Conservation (phyloP, 805 yeast species). For the Candida coleopterorum region DNA sequence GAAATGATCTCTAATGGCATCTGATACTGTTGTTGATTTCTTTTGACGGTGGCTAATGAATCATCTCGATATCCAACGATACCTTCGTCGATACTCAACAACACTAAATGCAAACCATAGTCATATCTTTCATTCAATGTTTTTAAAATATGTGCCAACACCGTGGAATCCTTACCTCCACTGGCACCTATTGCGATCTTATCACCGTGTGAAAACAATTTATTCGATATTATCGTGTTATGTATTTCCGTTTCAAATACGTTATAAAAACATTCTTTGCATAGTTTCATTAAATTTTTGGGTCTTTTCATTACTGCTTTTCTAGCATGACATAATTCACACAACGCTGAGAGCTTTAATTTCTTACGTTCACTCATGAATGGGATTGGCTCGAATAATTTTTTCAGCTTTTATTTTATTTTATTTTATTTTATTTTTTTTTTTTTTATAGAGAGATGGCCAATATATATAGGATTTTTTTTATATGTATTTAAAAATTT, state of each 20-base stretch:
- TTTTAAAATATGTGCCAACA: constrained; percentile 81
- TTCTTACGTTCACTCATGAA: constrained; percentile 13
- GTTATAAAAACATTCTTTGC: constrained; percentile 83
- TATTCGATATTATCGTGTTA: constrained; percentile 69
- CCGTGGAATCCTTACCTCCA: constrained; percentile 98
- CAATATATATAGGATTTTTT: not conserved
- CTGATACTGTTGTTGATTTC: constrained; percentile 83
- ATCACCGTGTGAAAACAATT: constrained; percentile 76
- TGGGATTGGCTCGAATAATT: not conserved
- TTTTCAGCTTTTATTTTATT: too few species aligned
- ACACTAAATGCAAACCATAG: constrained; percentile 80
- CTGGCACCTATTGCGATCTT: constrained; percentile 96
- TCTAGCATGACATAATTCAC: constrained; percentile 79
- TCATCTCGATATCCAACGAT: constrained; percentile 96
- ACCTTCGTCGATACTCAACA: constrained; percentile 92
- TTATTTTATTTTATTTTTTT: too few species aligned
- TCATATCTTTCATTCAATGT: constrained; percentile 81
- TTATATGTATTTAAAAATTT: constrained; percentile 2
- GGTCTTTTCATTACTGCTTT: constrained; percentile 91
- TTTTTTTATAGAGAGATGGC: not conserved
- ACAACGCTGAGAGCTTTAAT: constrained; percentile 43
- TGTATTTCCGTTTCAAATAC: constrained; percentile 96
- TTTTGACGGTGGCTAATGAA: constrained; percentile 91
- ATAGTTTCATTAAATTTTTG: constrained; percentile 81
- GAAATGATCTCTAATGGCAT: constrained; percentile 78